A percentile compares a stretch with the other conserved stretches of the same genome.
These are phyloP conservation scores for Cutaneotrichosporon mucoides DNA, from an alignment of 1,284 basidiomycete genomes.

Conservation along the genomic window DNA sequence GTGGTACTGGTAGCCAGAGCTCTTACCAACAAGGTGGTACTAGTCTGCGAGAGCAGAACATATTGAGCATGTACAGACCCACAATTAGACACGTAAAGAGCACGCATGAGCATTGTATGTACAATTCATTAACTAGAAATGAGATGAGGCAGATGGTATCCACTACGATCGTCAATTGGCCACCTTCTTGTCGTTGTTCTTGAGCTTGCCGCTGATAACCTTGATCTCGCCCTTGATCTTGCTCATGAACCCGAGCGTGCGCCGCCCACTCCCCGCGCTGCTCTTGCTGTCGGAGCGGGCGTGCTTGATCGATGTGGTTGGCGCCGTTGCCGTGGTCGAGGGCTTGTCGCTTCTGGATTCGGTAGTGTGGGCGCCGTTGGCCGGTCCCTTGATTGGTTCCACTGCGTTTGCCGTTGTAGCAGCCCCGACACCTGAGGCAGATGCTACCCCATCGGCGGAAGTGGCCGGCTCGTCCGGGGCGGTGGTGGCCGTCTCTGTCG, in stretches of 20 bases:
- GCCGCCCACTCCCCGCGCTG: constrained; percentile 10
- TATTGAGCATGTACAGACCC: background rate
- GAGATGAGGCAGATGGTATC: no score
- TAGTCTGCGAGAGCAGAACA: background rate
- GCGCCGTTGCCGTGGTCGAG: background rate
- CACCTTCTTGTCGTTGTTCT: constrained; percentile 21
- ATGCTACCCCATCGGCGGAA: no score
- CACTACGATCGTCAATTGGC: background rate
- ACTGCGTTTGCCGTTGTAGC: no score
- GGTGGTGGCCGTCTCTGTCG: no score
- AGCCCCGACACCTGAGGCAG: no score
- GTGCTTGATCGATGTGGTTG: background rate
- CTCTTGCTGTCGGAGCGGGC: constrained; percentile 6
- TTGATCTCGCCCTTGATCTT: constrained; percentile 44
- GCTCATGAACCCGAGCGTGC: constrained; percentile 37
- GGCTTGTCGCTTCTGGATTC: background rate
- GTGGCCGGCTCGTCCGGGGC: no score
- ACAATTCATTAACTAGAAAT: background rate
- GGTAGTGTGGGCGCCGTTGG: no score
- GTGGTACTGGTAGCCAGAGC: constrained; percentile 27
- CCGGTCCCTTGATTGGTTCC: no score
- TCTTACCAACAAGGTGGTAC: no score
- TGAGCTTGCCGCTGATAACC: constrained; percentile 30
- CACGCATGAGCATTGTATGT: background rate
- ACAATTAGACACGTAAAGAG: no score